phyloP scores from a whole-genome alignment of 2,329 filamentous ascomycete species.

The Thelonectria blattea region DNA sequence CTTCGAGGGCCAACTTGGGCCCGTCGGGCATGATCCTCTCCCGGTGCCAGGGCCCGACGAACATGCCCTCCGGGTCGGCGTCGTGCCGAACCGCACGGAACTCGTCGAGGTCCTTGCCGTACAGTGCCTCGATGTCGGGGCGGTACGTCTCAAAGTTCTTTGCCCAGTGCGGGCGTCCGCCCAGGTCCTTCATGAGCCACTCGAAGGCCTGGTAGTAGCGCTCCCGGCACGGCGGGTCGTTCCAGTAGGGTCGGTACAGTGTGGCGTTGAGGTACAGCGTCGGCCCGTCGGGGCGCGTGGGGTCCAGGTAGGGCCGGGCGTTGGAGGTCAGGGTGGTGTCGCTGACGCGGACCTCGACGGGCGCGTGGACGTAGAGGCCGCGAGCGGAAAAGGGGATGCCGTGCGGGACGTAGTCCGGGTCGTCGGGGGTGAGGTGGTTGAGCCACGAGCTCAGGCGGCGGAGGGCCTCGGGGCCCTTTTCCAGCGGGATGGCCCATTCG shows the following conservation, averaged over 20 bases:
- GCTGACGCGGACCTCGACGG: constrained; percentile 86
- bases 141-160: constrained; percentile 80
- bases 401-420: constrained; percentile 67
- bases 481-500: constrained; percentile 92
- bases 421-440: constrained; percentile 64
- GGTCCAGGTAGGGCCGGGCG: constrained; percentile 66
- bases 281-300: constrained; percentile 69
- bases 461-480: constrained; percentile 86
- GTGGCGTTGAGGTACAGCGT: constrained; percentile 91
- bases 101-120: constrained; percentile 68
- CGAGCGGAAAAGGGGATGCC: constrained; percentile 82
- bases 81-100: constrained; percentile 73
- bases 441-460: constrained; percentile 86
- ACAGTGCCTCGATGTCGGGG: constrained; percentile 69
- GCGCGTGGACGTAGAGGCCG: constrained; percentile 84
- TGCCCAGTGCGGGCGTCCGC: constrained; percentile 86
- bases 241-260: constrained; percentile 80
- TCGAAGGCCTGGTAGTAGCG: constrained; percentile 91
- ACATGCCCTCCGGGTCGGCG: constrained; percentile 83
- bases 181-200: constrained; percentile 85
- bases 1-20: constrained; percentile 44
- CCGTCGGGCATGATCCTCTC: constrained; percentile 62
- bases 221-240: constrained; percentile 75
- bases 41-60: constrained; percentile 89
- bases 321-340: constrained; percentile 61